Evolutionary conservation across 2,329 filamentous ascomycete species (phyloP).

Genomic region (Akanthomyces lecanii): DNA sequence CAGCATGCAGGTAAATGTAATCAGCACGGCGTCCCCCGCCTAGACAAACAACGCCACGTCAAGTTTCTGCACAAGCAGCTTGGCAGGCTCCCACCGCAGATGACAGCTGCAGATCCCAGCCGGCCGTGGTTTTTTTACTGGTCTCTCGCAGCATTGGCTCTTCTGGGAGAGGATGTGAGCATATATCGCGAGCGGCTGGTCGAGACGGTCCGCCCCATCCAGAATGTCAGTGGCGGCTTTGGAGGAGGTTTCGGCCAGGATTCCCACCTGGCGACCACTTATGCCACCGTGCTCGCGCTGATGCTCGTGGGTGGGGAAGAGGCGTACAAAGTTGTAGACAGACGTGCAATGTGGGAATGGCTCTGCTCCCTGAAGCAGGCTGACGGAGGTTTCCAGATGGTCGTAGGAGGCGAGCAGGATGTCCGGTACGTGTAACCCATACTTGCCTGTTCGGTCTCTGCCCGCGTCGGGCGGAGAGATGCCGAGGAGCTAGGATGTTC

Average conservation of each 20-base stretch:
- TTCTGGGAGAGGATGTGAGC: slow-evolving; percentile 70
- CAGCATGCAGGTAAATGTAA: slow-evolving; percentile 51
- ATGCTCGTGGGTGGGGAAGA: slow-evolving; percentile 72
- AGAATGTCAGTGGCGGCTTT: slow-evolving; percentile 81
- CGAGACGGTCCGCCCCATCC: slow-evolving; percentile 72
- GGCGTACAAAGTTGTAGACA: slow-evolving; percentile 71
- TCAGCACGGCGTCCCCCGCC: slow-evolving; percentile 64
- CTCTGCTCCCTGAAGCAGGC: slow-evolving; percentile 80
- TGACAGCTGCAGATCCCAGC: slow-evolving; percentile 75
- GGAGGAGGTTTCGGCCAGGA: slow-evolving; percentile 89
- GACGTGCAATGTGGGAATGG: slow-evolving; percentile 86
- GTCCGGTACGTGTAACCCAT: slow-evolving; percentile 59
- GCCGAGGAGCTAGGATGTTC: slow-evolving; percentile 1
- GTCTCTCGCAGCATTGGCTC: slow-evolving; percentile 70
- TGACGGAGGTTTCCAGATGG: slow-evolving; percentile 87
- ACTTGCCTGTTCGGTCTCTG: background rate
- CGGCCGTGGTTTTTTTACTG: slow-evolving; percentile 95
- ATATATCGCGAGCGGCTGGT: slow-evolving; percentile 66
- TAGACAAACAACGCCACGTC: slow-evolving; percentile 62
- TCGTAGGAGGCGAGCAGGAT: slow-evolving; percentile 83
- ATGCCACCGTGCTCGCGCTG: slow-evolving; percentile 76
- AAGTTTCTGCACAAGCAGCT: slow-evolving; percentile 58
- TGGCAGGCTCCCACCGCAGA: slow-evolving; percentile 61
- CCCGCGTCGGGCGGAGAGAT: background rate
- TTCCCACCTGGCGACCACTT: slow-evolving; percentile 84